Percentiles rank a stretch among this genome's conserved stretches.
phyloP scores from a whole-genome alignment of 768 basidiomycete genomes.

The Kwoniella sp. region DNA sequence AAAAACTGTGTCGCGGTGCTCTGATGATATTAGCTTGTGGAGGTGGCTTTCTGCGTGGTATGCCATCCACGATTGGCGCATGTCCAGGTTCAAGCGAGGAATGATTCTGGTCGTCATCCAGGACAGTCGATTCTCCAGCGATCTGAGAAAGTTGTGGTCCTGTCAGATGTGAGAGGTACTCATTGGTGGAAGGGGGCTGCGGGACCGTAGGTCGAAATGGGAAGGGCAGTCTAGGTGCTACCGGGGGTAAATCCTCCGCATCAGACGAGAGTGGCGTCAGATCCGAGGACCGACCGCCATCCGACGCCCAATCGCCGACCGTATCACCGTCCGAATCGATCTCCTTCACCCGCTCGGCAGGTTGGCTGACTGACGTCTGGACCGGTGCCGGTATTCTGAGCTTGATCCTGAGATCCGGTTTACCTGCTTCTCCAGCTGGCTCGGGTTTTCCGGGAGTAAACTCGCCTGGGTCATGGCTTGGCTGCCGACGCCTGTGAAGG shows the following conservation, averaged over 20 bases:
- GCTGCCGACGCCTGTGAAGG: no score
- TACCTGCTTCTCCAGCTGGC: not conserved
- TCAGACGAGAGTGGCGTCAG: conserved; percentile 8
- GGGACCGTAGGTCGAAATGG: conserved; percentile 8
- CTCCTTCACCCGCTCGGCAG: conserved; percentile 21
- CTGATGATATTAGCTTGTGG: conserved; percentile 16
- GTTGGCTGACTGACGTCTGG: not conserved
- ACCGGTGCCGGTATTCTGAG: conserved; percentile 15
- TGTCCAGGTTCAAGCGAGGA: conserved; percentile 6
- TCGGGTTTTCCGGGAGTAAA: not conserved
- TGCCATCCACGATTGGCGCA: not conserved
- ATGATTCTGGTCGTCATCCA: not conserved
- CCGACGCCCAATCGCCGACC: conserved; percentile 28
- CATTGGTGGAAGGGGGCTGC: not conserved
- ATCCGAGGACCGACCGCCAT: not conserved
- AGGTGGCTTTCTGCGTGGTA: conserved; percentile 8
- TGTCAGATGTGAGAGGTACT: not conserved
- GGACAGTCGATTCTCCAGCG: not conserved
- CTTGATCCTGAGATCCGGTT: conserved; percentile 15
- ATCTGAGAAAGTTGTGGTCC: not conserved
- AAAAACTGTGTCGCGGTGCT: conserved; percentile 19
- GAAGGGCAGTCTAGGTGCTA: conserved; percentile 13
- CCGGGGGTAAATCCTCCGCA: conserved; percentile 6
- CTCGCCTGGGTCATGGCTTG: no score
- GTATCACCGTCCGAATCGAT: conserved; percentile 45